Evolutionary conservation across 768 basidiomycete species (phyloP), one percentile per base, ranked within the genome.

Genomic region (Naganishia vishniacii): DNA sequence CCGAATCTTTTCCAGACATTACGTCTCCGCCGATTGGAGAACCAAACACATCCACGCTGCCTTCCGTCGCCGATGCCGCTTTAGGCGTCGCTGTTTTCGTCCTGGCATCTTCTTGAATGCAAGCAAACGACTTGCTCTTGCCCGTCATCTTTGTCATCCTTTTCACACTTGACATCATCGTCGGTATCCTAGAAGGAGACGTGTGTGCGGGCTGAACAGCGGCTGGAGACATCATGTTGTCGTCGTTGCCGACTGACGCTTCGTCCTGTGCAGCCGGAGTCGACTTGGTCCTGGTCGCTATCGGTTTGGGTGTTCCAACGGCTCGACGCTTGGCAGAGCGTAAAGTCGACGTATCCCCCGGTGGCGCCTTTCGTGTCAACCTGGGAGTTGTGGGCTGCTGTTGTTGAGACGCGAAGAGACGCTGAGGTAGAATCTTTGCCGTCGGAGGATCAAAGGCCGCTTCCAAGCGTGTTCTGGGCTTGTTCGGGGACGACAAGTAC

Each of bases 111-210:
- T 51, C 29, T 20, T 51, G 49, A 18, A 31, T 51, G 49, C 53
- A 37, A 16, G 53, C 20, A 26, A 4, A 23, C n/a, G 53, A 51
- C 31, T 56, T 34, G 15, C 53, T 56, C 25, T 40, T 56, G 3
- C 34, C 53, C 53, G 26, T 4, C n/a, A 25, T 26, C 34, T 40
- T 56, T 7, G 18, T 29, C 53, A 56, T 26, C 1, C 53, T 37
- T 23, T 56, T 56, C 20, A 56, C 25, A n/a, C 53, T 56, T 11
- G 53, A 37, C 53, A 56, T 56, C 53, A 56, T 56, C 34, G 37
- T 56, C n/a, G 53, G 53, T 4, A 56, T 56, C 16, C 53, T 56
- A 13, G 53, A 56, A 2, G 53, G 53, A 23, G 53, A 40, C 7
- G 37, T 20, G 18, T n/a, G 34, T 0, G 34, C 53, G 26, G 53